Conservation (phyloP, 2,329 filamentous ascomycete genomes). For the Dryadomyces quercivorus region DNA sequence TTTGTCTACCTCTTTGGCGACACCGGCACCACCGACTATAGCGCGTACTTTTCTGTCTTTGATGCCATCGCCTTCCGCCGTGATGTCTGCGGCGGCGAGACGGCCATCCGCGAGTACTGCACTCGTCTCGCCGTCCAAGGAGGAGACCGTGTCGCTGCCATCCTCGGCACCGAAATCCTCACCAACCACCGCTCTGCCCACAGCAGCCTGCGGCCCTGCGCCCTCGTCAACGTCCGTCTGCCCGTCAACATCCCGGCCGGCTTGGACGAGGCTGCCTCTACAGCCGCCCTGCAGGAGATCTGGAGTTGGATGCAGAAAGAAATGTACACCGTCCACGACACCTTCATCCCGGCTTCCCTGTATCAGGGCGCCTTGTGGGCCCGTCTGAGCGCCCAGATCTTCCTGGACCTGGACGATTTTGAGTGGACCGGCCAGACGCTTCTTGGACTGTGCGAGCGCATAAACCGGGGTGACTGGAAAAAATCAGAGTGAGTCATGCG, state of each 20-base stretch:
- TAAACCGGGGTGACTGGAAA: constrained; percentile 11
- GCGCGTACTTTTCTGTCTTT: constrained; percentile 49
- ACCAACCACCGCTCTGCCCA: constrained; percentile 44
- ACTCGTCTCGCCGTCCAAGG: constrained; percentile 40
- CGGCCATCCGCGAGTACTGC: constrained; percentile 46
- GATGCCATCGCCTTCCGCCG: constrained; percentile 50
- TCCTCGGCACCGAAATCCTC: constrained; percentile 52
- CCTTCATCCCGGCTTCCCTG: constrained; percentile 44
- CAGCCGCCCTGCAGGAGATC: constrained; percentile 14
- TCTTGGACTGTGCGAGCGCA: constrained; percentile 16
- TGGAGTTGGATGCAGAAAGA: constrained; percentile 24
- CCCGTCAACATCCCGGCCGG: constrained; percentile 24
- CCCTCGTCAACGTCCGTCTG: constrained; percentile 50
- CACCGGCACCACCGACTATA: constrained; percentile 52
- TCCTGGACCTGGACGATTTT: constrained; percentile 54
- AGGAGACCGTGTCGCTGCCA: constrained; percentile 39
- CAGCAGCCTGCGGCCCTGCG: constrained; percentile 42
- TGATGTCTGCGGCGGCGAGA: constrained; percentile 51
- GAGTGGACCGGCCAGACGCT: constrained; percentile 43
- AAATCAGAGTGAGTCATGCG: neutral
- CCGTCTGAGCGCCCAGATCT: constrained; percentile 54
- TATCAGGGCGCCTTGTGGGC: constrained; percentile 48
- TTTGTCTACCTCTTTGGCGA: constrained; percentile 55
- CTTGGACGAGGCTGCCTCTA: neutral
- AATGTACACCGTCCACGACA: constrained; percentile 32